These are phyloP conservation scores for Pseudoperonospora humuli DNA, from an alignment of 352 stramenopile species.

Conservation along the genomic window DNA sequence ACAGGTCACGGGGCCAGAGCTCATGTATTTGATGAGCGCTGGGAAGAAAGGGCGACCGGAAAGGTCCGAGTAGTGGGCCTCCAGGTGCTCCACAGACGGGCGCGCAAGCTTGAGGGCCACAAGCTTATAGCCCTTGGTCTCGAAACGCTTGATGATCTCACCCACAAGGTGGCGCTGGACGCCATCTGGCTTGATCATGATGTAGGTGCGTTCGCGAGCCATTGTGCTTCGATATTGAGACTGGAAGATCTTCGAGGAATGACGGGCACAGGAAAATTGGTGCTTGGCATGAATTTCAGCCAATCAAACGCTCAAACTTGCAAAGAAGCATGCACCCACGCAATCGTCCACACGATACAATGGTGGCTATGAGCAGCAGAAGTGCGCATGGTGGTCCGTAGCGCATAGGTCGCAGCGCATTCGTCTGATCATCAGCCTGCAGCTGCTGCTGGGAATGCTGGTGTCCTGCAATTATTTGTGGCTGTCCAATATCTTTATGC, in stretches of 20 bases:
- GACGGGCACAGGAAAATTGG: too few relatives aligned
- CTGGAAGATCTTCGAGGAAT: too few relatives aligned
- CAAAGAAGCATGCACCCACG: too few relatives aligned
- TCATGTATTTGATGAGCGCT: conserved; percentile 88
- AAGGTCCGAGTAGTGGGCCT: too few relatives aligned
- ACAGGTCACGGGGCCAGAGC: conserved; percentile 91
- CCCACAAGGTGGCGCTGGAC: conserved; percentile 90
- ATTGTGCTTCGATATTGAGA: too few relatives aligned
- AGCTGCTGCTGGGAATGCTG: conserved; percentile 51
- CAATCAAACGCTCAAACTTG: too few relatives aligned
- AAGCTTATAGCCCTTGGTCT: conserved; percentile 96
- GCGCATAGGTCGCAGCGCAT: conserved; percentile 56
- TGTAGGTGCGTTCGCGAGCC: too few relatives aligned
- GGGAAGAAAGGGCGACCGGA: conserved; percentile 89
- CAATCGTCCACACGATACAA: conserved; percentile 46
- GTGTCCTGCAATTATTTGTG: conserved; percentile 67
- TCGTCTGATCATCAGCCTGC: conserved; percentile 47
- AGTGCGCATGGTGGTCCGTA: conserved; percentile 61
- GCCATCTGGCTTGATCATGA: conserved; percentile 92
- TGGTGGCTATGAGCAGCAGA: conserved; percentile 72
- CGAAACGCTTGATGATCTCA: conserved; percentile 93
- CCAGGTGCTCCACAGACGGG: conserved; percentile 84
- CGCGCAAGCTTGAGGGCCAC: too few relatives aligned
- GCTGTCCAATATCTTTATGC: conserved; percentile 70
- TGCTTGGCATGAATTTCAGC: too few relatives aligned